Base-by-base conservation (phyloP, 768 basidiomycete genomes). In the Termitomyces titanicus region DNA sequence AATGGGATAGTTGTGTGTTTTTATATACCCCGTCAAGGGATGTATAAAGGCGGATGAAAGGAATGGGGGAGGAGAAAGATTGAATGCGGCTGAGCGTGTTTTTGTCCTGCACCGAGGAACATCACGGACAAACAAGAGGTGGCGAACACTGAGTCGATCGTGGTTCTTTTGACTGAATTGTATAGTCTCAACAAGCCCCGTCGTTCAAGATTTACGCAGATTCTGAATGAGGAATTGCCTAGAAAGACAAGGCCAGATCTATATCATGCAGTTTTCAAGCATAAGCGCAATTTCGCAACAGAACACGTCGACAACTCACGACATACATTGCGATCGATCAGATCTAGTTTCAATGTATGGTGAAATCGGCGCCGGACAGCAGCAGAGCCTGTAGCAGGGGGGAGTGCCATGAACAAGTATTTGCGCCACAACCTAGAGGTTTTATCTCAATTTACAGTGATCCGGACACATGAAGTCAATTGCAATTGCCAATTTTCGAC, bases 21-120 rank as follows among this genome's bases (percentile, higher is more conserved):
- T 62, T 60, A 66, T 60, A 66, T 59, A 74, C 70, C 73, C 71
- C 73, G 70, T 72, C 73, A 71, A 74, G 73, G 72, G 72, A 70
- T 71, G 69, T 67, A 69, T 63, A 61, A 68, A 60, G 60, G 58
- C 57, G 64, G 58, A 55, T 59, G 53, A 61, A 58, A 63, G 64
- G 62, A 55, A 55, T 47, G 55, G 55, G 54, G 56, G 56, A 60
- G 56, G 61, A 62, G 59, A 53, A 40, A 39, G 25, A 45, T 31
- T 34, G 31, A 39, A 47, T 27, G 27, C 17, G 39, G 38, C 35
- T 48, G 18, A 51, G 57, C 51, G 56, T 47, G 54, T 51, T 54
- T 56, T 60, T 56, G 47, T 56, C 49, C 17, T 38, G 24, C 25
- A 46, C 25, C n/a, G 24, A 39, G 46, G 47, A 56, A 46, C 49